Base-by-base conservation (phyloP, 371 early-diverging fungal species). In the Actinomortierella wolfii region DNA sequence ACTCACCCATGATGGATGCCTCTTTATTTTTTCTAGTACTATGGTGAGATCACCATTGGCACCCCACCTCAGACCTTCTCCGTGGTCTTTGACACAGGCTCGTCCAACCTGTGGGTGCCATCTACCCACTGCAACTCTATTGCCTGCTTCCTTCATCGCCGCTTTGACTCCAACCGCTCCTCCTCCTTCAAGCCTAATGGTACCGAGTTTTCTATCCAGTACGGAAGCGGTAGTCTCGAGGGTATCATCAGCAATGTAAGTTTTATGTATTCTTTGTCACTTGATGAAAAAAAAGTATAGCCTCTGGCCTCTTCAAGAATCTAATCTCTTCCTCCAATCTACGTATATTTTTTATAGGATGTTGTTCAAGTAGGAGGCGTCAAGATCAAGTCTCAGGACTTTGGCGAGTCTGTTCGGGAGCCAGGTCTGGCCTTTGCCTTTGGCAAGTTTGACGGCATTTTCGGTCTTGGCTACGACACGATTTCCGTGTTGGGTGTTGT, bases 61-160 rank as follows among this genome's bases (percentile, higher is more conserved):
- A 89, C 91, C 15, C 97, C 97, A 17, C 79, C 86, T 24, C 97
- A 98, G 78, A 83, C 75, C 8, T 98, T 98, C 80, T 87, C 87
- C 25, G 94, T 96, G 26, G 90, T 98, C 15, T 92, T 97, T 57
- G 98, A 97, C 78, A 96, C 97, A 8, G 97, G 96, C 8, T 94
- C 95, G 26, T 90, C 93, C 48, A 96, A 97, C 75, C 85, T 96
- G 29, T 96, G 97, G 97, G 96, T 98, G 23, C 98, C 97, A 7
- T 95, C 95, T n/a, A 93, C 90, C 1, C 89, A 89, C 57, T 97
- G 98, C 82, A 80, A 76, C 39, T 93, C 94, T 2, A 93, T 97
- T 67, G 94, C 97, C 8, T 98, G 98, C 73, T 94, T 88, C 87
- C 79, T 97, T 67, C 97, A 97, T 75, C 62, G 81, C 39, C 88